These are phyloP conservation scores for Ophiostoma sp. DNA, from an alignment of 2,329 filamentous ascomycete genomes.

Conservation along the genomic window DNA sequence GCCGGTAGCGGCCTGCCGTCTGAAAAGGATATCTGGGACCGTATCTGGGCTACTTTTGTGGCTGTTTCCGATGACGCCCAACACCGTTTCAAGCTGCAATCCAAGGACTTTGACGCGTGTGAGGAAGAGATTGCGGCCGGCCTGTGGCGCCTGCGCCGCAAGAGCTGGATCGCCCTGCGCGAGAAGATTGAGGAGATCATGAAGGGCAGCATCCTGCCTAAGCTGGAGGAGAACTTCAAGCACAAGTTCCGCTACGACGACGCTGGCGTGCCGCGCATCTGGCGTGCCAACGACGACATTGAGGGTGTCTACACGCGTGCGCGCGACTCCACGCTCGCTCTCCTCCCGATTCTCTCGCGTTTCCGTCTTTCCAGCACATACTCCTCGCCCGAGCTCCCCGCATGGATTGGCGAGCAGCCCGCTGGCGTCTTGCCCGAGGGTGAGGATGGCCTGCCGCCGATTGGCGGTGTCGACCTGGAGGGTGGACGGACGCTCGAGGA, in stretches of 20 bases:
- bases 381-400: slow-evolving; percentile 72
- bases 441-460: slow-evolving; percentile 82
- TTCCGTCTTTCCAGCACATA: slow-evolving; percentile 75
- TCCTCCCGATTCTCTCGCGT: slow-evolving; percentile 81
- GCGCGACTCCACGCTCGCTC: slow-evolving; percentile 81
- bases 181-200: slow-evolving; percentile 95
- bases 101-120: slow-evolving; percentile 89
- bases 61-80: slow-evolving; percentile 81
- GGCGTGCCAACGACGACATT: slow-evolving; percentile 94
- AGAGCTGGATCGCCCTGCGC: slow-evolving; percentile 87
- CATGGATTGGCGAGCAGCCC: slow-evolving; percentile 77
- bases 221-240: slow-evolving; percentile 96
- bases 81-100: slow-evolving; percentile 75
- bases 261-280: slow-evolving; percentile 87
- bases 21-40: slow-evolving; percentile 91
- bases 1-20: slow-evolving; percentile 50
- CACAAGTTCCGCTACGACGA: slow-evolving; percentile 99
- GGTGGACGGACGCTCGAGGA: slow-evolving; percentile 92
- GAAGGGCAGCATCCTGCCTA: slow-evolving; percentile 92
- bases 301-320: slow-evolving; percentile 91
- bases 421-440: slow-evolving; percentile 70
- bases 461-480: slow-evolving; percentile 90
- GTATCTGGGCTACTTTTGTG: slow-evolving; percentile 83
- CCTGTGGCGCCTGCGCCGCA: slow-evolving; percentile 84
- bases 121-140: slow-evolving; percentile 87